A percentile compares a stretch with the other conserved stretches of the same genome.
phyloP scores from a whole-genome alignment of 1,284 basidiomycete species.

The Ustilago xerochloae region DNA sequence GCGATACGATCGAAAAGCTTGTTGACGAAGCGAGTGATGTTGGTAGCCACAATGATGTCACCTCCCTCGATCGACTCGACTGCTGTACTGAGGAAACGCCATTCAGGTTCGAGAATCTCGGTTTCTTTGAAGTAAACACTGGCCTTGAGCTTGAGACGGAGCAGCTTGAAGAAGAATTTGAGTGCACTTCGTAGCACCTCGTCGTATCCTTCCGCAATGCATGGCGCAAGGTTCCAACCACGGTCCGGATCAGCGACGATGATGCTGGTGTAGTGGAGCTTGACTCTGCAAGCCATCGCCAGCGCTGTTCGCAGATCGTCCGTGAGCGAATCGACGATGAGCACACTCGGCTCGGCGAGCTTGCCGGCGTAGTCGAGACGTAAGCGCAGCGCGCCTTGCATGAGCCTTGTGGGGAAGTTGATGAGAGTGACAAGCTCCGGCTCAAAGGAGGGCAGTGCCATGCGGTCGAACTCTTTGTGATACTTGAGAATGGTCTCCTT shows the following conservation, averaged over 20 bases:
- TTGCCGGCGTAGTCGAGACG: slow-evolving; percentile 91
- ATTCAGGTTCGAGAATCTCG: slow-evolving; percentile 94
- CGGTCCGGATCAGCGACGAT: slow-evolving; percentile 83
- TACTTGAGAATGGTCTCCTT: slow-evolving; percentile 88
- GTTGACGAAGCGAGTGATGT: slow-evolving; percentile 65
- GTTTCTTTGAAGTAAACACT: slow-evolving; percentile 98
- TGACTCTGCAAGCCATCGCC: slow-evolving; percentile 91
- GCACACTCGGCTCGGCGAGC: slow-evolving; percentile 81
- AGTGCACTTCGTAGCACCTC: slow-evolving; percentile 87
- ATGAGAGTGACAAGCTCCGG: slow-evolving; percentile 91
- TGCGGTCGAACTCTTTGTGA: slow-evolving; percentile 78
- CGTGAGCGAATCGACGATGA: slow-evolving; percentile 92
- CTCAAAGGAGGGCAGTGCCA: slow-evolving; percentile 93
- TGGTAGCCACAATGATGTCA: slow-evolving; percentile 83
- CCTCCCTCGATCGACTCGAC: slow-evolving; percentile 89
- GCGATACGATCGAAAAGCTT: slow-evolving; percentile 77
- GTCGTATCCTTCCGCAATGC: slow-evolving; percentile 90
- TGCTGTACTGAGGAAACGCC: slow-evolving; percentile 93
- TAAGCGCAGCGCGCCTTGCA: slow-evolving; percentile 88
- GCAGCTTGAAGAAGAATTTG: slow-evolving; percentile 89
- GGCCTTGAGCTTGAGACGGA: slow-evolving; percentile 95
- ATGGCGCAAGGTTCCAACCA: slow-evolving; percentile 88
- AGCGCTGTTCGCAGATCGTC: slow-evolving; percentile 93
- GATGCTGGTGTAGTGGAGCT: slow-evolving; percentile 90
- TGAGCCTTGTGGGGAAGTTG: slow-evolving; percentile 92